Conservation (phyloP, 768 basidiomycete genomes). For the Mycena albidolilacea region DNA sequence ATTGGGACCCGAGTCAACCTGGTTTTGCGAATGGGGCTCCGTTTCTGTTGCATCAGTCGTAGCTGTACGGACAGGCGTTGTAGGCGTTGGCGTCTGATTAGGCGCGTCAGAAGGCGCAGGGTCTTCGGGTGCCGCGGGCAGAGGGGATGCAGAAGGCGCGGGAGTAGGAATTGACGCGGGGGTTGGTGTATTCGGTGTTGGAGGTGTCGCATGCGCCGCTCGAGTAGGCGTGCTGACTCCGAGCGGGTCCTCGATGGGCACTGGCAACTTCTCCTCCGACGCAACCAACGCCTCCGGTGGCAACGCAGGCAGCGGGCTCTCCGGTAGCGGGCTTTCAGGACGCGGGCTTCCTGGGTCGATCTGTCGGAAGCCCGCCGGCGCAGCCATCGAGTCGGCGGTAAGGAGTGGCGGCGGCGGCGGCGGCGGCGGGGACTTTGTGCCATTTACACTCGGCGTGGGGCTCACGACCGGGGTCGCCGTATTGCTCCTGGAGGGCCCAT, state of each 20-base stretch:
- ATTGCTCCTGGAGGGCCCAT: slow-evolving; percentile 7
- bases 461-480: slow-evolving; percentile 24
- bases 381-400: slow-evolving; percentile 17
- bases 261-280: not conserved
- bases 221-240: slow-evolving; percentile 34
- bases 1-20: slow-evolving; percentile 32
- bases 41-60: slow-evolving; percentile 10
- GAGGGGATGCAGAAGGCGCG: not conserved
- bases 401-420: slow-evolving; percentile 28
- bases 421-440: slow-evolving; percentile 27
- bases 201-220: slow-evolving; percentile 12
- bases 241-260: slow-evolving; percentile 34
- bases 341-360: slow-evolving; percentile 36
- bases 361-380: slow-evolving; percentile 24
- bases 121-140: not conserved
- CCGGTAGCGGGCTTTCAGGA: slow-evolving; percentile 31
- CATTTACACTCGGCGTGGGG: slow-evolving; percentile 34
- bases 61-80: slow-evolving; percentile 7
- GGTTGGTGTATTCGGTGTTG: slow-evolving; percentile 28
- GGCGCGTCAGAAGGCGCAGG: slow-evolving; percentile 11
- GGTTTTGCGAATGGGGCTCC: slow-evolving; percentile 9
- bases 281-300: slow-evolving; percentile 34
- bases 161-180: slow-evolving; percentile 11
- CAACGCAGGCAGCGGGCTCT: slow-evolving; percentile 41
- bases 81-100: slow-evolving; percentile 1